Conservation (phyloP, 2,329 filamentous ascomycete species). For the Onygenales sp. region DNA sequence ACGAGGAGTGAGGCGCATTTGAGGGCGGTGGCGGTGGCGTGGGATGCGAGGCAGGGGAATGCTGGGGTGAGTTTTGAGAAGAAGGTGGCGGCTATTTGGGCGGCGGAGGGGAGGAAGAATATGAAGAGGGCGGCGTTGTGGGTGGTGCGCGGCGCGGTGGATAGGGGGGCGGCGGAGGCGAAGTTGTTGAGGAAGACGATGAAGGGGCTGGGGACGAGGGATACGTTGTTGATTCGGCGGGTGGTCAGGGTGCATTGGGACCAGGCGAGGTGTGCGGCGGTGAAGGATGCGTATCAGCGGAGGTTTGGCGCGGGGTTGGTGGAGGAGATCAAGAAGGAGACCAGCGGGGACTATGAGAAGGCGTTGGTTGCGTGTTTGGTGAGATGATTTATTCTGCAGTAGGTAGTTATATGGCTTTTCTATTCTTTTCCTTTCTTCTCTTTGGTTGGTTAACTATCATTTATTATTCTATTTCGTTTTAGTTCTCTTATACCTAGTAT, state of each 20-base stretch:
- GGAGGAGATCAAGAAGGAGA: conserved; percentile 3
- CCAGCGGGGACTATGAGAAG: conserved; percentile 4
- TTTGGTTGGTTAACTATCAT: too few species aligned
- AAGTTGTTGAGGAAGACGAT: conserved; percentile 65
- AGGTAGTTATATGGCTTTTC: too few species aligned
- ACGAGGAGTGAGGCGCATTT: conserved; percentile 67
- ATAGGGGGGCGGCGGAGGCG: conserved; percentile 70
- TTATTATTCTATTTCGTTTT: too few species aligned
- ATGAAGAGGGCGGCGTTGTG: conserved; percentile 71
- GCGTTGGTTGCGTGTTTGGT: neutral
- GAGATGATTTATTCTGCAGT: too few species aligned
- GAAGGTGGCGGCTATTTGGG: conserved; percentile 1
- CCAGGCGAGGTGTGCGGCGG: conserved; percentile 54
- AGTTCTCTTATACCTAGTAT: too few species aligned
- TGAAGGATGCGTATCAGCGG: conserved; percentile 57
- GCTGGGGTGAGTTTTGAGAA: neutral
- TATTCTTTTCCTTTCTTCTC: too few species aligned
- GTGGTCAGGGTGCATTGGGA: conserved; percentile 72
- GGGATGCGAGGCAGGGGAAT: conserved; percentile 57
- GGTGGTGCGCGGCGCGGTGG: conserved; percentile 58
- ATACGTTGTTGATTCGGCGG: conserved; percentile 52
- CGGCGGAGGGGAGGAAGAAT: conserved; percentile 68
- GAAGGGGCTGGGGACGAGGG: conserved; percentile 21
- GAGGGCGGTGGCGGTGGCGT: conserved; percentile 61
- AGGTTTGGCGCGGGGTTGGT: neutral